Percentiles rank a stretch among this genome's conserved stretches.
Evolutionary conservation across 345 rosid genomes (phyloP).

Genomic region (Chamaenerion angustifolium): DNA sequence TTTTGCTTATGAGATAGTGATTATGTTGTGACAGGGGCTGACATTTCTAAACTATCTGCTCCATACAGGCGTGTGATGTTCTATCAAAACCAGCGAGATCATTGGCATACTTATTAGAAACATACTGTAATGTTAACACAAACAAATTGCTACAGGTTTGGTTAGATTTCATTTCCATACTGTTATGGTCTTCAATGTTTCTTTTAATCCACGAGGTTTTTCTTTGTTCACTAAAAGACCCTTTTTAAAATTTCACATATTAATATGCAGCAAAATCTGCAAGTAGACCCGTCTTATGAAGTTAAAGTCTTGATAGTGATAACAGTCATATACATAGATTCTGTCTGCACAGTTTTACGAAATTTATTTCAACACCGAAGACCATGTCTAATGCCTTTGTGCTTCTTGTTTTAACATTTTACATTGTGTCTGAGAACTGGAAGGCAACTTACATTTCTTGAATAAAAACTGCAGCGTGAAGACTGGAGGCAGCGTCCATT

Average conservation of each 20-base stretch:
- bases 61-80: conserved; percentile 67
- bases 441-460: neutral
- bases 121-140: conserved; percentile 59
- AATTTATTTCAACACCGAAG: too few relatives aligned
- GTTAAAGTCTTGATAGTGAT: too few relatives aligned
- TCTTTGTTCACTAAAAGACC: neutral
- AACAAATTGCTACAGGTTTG: conserved; percentile 78
- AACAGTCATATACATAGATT: too few relatives aligned
- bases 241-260: too few relatives aligned
- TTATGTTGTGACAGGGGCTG: neutral
- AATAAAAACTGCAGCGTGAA: conserved; percentile 48
- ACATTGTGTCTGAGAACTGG: neutral
- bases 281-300: too few relatives aligned
- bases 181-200: neutral
- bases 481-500: conserved; percentile 98
- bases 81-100: conserved; percentile 82
- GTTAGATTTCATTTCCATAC: neutral
- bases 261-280: too few relatives aligned
- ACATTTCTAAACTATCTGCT: neutral
- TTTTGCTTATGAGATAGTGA: neutral
- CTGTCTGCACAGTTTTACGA: too few relatives aligned
- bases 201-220: neutral
- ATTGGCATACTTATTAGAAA: conserved; percentile 75
- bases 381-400: too few relatives aligned
- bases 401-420: neutral